Evolutionary conservation across 2,329 filamentous ascomycete genomes (phyloP).

Genomic region (Microdochium bolleyi): DNA sequence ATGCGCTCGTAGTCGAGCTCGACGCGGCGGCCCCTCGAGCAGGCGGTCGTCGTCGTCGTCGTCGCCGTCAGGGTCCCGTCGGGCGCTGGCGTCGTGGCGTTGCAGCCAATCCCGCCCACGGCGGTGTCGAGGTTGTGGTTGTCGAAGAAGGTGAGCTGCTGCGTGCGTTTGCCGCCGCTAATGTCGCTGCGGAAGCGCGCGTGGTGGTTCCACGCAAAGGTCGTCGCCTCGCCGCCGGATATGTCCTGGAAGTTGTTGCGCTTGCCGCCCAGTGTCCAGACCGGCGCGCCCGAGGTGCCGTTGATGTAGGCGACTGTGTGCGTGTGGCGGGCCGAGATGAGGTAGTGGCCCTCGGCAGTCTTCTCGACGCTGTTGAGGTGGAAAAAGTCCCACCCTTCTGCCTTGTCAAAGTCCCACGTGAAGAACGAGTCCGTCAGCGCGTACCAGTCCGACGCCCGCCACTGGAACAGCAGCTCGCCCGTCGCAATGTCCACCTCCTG

Average conservation of each 20-base stretch:
- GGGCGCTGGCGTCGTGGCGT: not conserved
- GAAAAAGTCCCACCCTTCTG: constrained; percentile 6
- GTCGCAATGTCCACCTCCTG: constrained; percentile 11
- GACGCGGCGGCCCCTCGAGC: constrained; percentile 7
- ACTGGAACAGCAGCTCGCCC: constrained; percentile 8
- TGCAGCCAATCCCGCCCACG: constrained; percentile 14
- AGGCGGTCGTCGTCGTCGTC: constrained; percentile 27
- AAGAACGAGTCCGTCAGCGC: constrained; percentile 7
- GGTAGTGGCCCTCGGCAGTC: constrained; percentile 8
- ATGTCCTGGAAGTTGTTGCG: constrained; percentile 8
- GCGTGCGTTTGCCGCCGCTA: not conserved
- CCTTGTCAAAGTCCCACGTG: not conserved
- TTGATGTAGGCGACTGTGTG: constrained; percentile 7
- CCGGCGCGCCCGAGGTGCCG: constrained; percentile 2
- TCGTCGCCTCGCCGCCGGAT: constrained; percentile 5
- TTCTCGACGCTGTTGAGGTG: constrained; percentile 11
- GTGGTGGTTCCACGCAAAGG: constrained; percentile 11
- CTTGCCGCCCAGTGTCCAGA: constrained; percentile 11
- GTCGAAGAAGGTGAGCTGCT: constrained; percentile 14
- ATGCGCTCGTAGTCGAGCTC: constrained; percentile 6
- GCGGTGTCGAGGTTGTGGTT: constrained; percentile 42
- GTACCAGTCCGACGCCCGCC: constrained; percentile 8
- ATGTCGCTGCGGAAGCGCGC: constrained; percentile 6
- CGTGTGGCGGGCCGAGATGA: constrained; percentile 8
- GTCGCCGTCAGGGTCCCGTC: constrained; percentile 16